Base-by-base conservation (phyloP, 345 rosid species). In the Salix viminalis region DNA sequence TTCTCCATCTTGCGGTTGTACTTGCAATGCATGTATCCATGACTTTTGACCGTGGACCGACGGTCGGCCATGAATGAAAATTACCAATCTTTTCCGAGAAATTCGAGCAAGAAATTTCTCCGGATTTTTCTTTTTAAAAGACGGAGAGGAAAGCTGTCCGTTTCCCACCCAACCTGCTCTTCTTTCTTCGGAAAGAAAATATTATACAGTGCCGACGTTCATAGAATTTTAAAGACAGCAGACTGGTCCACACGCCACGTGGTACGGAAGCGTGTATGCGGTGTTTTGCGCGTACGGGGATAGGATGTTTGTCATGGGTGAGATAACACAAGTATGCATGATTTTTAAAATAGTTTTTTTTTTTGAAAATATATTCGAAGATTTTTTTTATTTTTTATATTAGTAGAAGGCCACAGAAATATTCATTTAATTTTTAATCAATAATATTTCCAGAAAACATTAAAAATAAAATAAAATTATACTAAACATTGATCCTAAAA, bases 1-100 rank as follows among this genome's bases (percentile, higher is more conserved):
- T 67, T 23, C 77, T 72, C 77, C 80, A 50, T 73, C 76, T 39
- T 62, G 69, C 73, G 69, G 78, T 65, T 70, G 73, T 46, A 72
- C 69, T 24, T 3, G 32, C 28, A 1, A 76, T 8, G 12, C 46
- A 7, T 41, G 46, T 2, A 41, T 41, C 37, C 58, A 6, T 6
- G 23, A 18, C 67, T 81, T 77, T 73, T 77, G 78, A 69, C 80
- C 6, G 0, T 21, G 30, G 14, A 23, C 28, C 50, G 26, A 30
- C 13, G 74, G 77, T 69, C 50, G 74, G 79, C 14, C 6, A 30
- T 9, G 41, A 6, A 15, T 52, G 62, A 10, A 52, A 52, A 52
- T 21, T 19, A 52, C n/a, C 23, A n/a, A 36, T 41, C 0, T 74
- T 79, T 74, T 72, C 78, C 18, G 4, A 34, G 69, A 36, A 34